Conservation (phyloP, 306 rosid genomes). For the Abrus pulchellus region DNA sequence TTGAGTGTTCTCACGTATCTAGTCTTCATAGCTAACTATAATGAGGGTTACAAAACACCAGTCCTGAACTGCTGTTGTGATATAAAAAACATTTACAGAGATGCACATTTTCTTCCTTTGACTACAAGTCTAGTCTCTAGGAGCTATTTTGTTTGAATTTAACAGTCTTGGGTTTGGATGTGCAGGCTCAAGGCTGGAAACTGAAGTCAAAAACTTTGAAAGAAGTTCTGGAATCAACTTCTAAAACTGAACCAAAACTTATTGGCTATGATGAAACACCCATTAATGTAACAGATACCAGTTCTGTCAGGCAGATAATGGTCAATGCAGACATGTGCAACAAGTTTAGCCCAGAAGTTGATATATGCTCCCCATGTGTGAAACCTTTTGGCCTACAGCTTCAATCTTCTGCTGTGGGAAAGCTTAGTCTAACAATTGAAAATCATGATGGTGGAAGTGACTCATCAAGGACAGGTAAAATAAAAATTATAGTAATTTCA, state of each 20-base stretch:
- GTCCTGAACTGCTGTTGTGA: neutral
- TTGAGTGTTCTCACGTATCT: no score
- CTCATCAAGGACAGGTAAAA: conserved; percentile 59
- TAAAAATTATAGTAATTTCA: conserved; percentile 19
- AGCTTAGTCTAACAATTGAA: conserved; percentile 35
- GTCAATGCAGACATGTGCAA: conserved; percentile 45
- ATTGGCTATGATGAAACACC: conserved; percentile 90
- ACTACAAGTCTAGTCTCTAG: neutral
- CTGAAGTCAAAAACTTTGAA: conserved; percentile 73
- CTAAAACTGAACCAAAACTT: conserved; percentile 71
- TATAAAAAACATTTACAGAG: conserved; percentile 7
- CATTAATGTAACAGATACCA: conserved; percentile 52
- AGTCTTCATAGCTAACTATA: no score
- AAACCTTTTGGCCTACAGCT: conserved; percentile 43
- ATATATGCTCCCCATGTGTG: conserved; percentile 29
- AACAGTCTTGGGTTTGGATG: conserved; percentile 38
- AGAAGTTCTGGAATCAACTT: conserved; percentile 70
- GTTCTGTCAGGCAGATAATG: conserved; percentile 11
- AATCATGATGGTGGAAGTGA: conserved; percentile 45
- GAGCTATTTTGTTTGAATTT: conserved; percentile 21
- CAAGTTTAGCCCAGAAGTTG: conserved; percentile 42
- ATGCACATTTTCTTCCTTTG: conserved; percentile 23
- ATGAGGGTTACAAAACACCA: no score
- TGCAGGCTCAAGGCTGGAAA: conserved; percentile 76
- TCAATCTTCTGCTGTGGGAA: conserved; percentile 39